Evolutionary conservation across 305 asterid species (phyloP), one percentile per base, ranked within the genome.

Genomic region (Striga hermonthica): DNA sequence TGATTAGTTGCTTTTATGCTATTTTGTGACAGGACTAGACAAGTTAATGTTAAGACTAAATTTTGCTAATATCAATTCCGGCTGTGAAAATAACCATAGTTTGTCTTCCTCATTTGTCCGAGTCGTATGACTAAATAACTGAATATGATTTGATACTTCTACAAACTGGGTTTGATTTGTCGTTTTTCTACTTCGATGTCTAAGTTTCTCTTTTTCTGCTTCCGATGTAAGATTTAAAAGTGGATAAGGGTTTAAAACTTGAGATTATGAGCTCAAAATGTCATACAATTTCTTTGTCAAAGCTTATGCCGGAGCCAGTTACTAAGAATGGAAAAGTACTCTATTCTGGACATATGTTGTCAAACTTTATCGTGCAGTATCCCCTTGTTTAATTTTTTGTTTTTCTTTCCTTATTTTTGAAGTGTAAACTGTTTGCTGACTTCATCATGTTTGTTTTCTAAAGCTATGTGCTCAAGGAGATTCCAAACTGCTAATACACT

Each of bases 391-490:
- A 22, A 22, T 22, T 22, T 14, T 16, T 13, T 16, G 3, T 53
- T 53, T 22, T 53, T 45, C 56, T 47, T 47, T 61, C 57, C 10
- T 15, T 53, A 45, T 75, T 35, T 13, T 45, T 13, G 66, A 38
- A 52, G 50, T 56, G 44, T 37, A 7, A 66, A 64, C 35, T 60
- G 37, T 68, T 61, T 72, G 62, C 50, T 62, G 67, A 10, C 52
- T 45, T 76, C 62, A 64, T 73, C 28, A 39, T 47, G 60, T 72
- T 74, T 67, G 16, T 76, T 57, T 77, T 50, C 71, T 78, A 78
- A 79, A 92, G 98, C 84, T 76, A 89, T 92, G 98, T 92, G 98
- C 84, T 78, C 82, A 62, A 78, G 96, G 69, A 84, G 97, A 81
- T 92, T 73, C 84, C 91, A 83, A 75, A 64, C 70, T 28, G 96